Evolutionary conservation across 805 yeast genomes (phyloP).

Genomic region (Hanseniaspora taiwanica): DNA sequence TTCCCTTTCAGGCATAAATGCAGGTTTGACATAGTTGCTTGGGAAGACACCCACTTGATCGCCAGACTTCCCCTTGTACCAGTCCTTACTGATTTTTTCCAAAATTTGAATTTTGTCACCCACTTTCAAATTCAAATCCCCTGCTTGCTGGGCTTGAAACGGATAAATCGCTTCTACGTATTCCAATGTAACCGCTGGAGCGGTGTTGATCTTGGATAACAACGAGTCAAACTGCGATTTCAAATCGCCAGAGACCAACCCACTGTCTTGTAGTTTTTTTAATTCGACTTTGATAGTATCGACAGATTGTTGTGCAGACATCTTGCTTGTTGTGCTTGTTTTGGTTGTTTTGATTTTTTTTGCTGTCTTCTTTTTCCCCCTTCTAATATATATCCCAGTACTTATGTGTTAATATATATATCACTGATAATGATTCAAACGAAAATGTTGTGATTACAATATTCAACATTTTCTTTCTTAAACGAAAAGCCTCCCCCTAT

Average conservation of each 20-base stretch:
- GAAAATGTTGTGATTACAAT: no score
- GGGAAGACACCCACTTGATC: slow-evolving; percentile 76
- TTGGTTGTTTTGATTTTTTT: background rate
- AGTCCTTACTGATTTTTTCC: slow-evolving; percentile 67
- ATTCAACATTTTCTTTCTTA: no score
- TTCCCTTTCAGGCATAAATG: slow-evolving; percentile 12
- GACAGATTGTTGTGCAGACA: slow-evolving; percentile 2
- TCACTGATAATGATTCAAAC: no score
- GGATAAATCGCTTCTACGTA: slow-evolving; percentile 61
- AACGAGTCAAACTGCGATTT: background rate
- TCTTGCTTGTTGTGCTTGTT: background rate
- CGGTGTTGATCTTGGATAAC: slow-evolving; percentile 2
- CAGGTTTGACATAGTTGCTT: slow-evolving; percentile 57
- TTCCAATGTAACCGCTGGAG: slow-evolving; percentile 13
- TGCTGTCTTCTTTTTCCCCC: background rate
- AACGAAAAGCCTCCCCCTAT: no score
- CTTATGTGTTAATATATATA: no score
- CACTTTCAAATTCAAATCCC: slow-evolving; percentile 48
- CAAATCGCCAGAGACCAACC: background rate
- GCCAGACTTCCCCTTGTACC: slow-evolving; percentile 76
- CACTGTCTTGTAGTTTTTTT: background rate
- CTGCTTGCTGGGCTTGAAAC: slow-evolving; percentile 60
- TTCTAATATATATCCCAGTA: no score
- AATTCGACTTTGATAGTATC: slow-evolving; percentile 4
- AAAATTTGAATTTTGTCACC: slow-evolving; percentile 62